phyloP scores from a whole-genome alignment of 441 rosid species.

The Euphorbia celastroides region DNA sequence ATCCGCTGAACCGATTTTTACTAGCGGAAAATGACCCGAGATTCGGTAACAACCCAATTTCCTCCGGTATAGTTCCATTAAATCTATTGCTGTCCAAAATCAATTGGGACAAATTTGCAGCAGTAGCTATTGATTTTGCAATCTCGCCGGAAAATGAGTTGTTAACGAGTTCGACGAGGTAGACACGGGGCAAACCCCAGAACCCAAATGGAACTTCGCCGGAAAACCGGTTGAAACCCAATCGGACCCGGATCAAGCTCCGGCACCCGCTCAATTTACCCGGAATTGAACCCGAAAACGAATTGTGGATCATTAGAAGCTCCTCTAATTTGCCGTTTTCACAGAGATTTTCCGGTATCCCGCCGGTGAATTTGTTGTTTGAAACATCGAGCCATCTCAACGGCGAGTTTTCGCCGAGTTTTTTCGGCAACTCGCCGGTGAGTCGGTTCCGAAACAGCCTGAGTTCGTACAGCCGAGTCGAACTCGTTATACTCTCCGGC shows the following conservation, averaged over 20 bases:
- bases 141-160: conserved; percentile 69
- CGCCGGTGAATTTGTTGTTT: conserved; percentile 57
- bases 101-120: conserved; percentile 60
- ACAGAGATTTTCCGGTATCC: conserved; percentile 58
- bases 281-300: conserved; percentile 67
- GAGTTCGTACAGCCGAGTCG: conserved; percentile 71
- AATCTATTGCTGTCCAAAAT: conserved; percentile 55
- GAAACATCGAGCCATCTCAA: conserved; percentile 74
- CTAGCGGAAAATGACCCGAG: conserved; percentile 56
- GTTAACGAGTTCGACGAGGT: conserved; percentile 55
- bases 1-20: conserved; percentile 56
- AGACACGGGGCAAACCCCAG: conserved; percentile 87
- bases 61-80: conserved; percentile 62
- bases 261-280: conserved; percentile 46
- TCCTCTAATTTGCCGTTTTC: conserved; percentile 64
- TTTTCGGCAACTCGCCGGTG: conserved; percentile 57
- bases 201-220: conserved; percentile 66
- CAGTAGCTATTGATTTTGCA: conserved; percentile 48
- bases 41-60: conserved; percentile 51
- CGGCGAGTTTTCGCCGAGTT: conserved; percentile 72
- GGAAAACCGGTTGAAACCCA: conserved; percentile 61
- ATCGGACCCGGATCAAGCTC: conserved; percentile 63
- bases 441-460: conserved; percentile 61
- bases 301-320: conserved; percentile 57
- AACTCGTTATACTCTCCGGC: conserved; percentile 53